phyloP scores from a whole-genome alignment of 2,329 filamentous ascomycete species.

The Rhinocladiella similis region DNA sequence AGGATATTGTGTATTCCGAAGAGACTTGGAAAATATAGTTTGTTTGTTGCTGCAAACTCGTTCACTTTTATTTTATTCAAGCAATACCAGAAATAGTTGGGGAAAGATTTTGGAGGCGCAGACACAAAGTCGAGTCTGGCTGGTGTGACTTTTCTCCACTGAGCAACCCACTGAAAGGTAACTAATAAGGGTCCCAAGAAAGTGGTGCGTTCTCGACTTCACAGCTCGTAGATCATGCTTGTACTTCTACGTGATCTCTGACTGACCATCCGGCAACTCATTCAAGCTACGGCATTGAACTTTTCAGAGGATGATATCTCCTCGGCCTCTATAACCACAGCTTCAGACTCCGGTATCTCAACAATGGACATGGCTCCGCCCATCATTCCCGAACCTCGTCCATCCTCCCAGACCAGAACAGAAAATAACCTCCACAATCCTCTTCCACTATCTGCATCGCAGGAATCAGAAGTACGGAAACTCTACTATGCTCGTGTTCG shows the following conservation, averaged over 20 bases:
- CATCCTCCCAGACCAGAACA: constrained; percentile 5
- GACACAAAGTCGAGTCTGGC: not conserved
- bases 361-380: constrained; percentile 26
- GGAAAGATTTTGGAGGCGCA: too few relatives aligned
- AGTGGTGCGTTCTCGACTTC: not conserved
- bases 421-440: constrained; percentile 63
- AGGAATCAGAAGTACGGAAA: constrained; percentile 79
- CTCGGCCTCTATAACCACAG: too few relatives aligned
- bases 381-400: constrained; percentile 13
- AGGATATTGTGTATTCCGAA: too few relatives aligned
- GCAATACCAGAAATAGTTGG: not conserved
- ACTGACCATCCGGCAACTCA: not conserved
- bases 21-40: too few relatives aligned
- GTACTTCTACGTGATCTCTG: constrained; percentile 3
- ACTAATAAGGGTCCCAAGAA: too few relatives aligned
- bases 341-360: not conserved
- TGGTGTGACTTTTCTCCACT: too few relatives aligned
- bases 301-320: too few relatives aligned
- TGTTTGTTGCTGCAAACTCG: too few relatives aligned
- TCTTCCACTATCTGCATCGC: constrained; percentile 75
- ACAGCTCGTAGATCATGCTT: not conserved
- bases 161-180: too few relatives aligned
- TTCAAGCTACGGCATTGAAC: too few relatives aligned
- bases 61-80: too few relatives aligned
- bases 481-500: constrained; percentile 80